Percentiles rank a stretch among this genome's conserved stretches.
These are phyloP conservation scores for Golubevia sp. DNA, from an alignment of 1,284 basidiomycete species.

Conservation along the genomic window DNA sequence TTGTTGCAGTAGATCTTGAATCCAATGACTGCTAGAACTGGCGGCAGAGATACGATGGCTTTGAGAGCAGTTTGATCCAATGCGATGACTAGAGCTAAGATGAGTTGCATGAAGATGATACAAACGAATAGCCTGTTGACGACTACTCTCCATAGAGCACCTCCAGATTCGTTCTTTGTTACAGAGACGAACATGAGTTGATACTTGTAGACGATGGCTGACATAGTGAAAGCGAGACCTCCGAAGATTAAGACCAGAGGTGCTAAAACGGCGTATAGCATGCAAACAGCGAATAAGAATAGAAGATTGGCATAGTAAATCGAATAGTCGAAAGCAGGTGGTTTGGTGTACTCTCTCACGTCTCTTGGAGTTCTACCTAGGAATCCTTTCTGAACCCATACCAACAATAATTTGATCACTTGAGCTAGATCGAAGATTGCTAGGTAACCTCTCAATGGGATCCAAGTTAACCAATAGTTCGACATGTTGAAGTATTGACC, in stretches of 20 bases:
- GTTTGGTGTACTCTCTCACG: constrained; percentile 93
- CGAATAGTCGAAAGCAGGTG: constrained; percentile 87
- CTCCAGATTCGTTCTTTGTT: constrained; percentile 58
- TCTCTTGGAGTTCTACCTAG: constrained; percentile 96
- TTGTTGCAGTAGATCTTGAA: constrained; percentile 51
- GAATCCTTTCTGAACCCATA: constrained; percentile 79
- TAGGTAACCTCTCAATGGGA: constrained; percentile 81
- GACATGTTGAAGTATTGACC: constrained; percentile 47
- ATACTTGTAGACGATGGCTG: constrained; percentile 55
- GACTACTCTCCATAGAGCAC: constrained; percentile 47
- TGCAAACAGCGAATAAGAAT: constrained; percentile 49
- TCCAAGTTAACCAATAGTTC: constrained; percentile 60
- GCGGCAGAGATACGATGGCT: constrained; percentile 43
- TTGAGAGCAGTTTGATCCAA: constrained; percentile 38
- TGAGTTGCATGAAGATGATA: constrained; percentile 56
- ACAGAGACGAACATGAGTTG: constrained; percentile 56
- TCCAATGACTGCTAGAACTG: constrained; percentile 40
- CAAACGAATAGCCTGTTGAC: constrained; percentile 49
- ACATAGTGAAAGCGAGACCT: constrained; percentile 41
- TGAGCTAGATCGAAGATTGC: constrained; percentile 94
- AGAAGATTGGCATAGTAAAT: constrained; percentile 71
- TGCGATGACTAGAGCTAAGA: constrained; percentile 46
- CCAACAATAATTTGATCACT: constrained; percentile 83
- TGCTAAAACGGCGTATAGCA: constrained; percentile 51
- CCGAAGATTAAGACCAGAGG: constrained; percentile 47